Base-by-base conservation (phyloP, 768 basidiomycete genomes). In the Lactarius sanguifluus region DNA sequence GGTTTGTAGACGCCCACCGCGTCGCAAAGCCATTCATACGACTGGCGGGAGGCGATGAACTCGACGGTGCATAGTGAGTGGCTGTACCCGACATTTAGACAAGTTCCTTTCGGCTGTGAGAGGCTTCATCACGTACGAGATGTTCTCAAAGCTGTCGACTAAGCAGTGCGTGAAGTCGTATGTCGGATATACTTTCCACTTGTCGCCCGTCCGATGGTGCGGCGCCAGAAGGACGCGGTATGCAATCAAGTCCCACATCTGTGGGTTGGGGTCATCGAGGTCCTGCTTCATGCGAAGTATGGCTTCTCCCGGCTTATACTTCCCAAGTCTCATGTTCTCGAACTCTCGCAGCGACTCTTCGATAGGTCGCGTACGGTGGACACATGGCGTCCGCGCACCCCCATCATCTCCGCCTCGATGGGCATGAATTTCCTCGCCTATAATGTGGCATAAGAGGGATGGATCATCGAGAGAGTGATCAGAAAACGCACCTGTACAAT, bases 161-260 rank as follows among this genome's bases (percentile, higher is more conserved):
- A 99, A 79, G 78, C 97, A 98, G 79, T 99, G 97, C 0, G 97
- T 97, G 76, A 96, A 98, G 76, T 99, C 97, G 75, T 99, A 99
- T 0, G 96, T 98, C 2, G 96, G 96, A 76, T 99, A 99, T 67
- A 99, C 94, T 74, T 85, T 92, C 97, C 97, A 99, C 73, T 90
- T 91, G 75, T 89, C 87, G 12, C 87, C 86, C 1, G 97, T 98
- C 28, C 97, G 86, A 73, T 98, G 96, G 77, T 99, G 97, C 36
- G 91, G 87, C 2, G 93, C 86, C 59, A 91, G 85, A 61, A 98
- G 82, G 18, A 98, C 93, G 32, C 97, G 89, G 75, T 98, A 99
- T 8, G 96, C 96, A 41, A 97, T 92, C 62, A 97, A 78, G 79
- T 99, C 97, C 97, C 97, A 99, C 97, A 99, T 98, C 78, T 95